Base-by-base conservation (phyloP, 768 basidiomycete genomes). In the Tephrocybe sp. region DNA sequence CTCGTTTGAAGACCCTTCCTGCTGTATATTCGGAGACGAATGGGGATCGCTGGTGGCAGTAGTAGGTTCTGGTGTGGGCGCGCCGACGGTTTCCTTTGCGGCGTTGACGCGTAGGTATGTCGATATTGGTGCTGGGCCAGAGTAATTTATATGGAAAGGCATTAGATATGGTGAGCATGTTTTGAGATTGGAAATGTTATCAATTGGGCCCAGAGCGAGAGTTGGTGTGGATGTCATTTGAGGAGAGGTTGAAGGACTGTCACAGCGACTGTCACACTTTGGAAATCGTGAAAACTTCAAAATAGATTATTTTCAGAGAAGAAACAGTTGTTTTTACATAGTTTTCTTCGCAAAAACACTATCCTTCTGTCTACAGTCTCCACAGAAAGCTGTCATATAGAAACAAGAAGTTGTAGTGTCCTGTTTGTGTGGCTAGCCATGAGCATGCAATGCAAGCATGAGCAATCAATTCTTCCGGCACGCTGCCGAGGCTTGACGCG, bases 141-240 rank as follows among this genome's bases (percentile, higher is more conserved):
- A 72, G 64, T 90, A 82, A 11, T 74, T 67, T 39, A 92, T 83
- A 57, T 86, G 82, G 54, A 94, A 93, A 4, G 91, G 91, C 87
- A 94, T 90, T 25, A 94, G 75, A 60, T 84, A 76, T 1, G 87
- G 89, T 2, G 68, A 71, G 39, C 79, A 82, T 62, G 55, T 49
- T n/a, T 52, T 32, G 7, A 58, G 45, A 19, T 38, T 42, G 36
- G 42, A 31, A 11, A 5, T 30, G 15, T 42, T 51, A 18, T 50
- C 15, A 5, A 41, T 41, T 18, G 42, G 12, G 28, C 16, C 50
- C 3, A 56, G 37, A n/a, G 48, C 31, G 2, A 56, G 36, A 40
- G 51, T 50, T 4, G 44, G n/a, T 4, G 43, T 2, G 35, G 48
- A 6, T 34, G 51, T 18, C 55, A 56, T 56, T 38, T 2, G 16